Conservation (phyloP, 371 early-diverging fungal species). For the Syncephalastrum racemosum region DNA sequence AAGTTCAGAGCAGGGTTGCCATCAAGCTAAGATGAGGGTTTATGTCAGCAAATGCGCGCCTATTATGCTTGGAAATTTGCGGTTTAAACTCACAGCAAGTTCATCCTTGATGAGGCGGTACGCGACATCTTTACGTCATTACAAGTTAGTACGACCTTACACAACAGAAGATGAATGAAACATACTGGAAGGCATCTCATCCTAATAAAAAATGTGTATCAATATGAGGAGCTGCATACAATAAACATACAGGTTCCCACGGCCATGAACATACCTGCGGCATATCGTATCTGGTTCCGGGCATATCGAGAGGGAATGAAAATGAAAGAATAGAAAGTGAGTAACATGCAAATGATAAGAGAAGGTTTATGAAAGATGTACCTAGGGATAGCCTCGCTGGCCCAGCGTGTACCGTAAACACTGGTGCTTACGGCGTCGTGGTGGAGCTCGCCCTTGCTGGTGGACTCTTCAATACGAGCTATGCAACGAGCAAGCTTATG, state of each 20-base stretch:
- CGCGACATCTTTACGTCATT: conserved; percentile 31
- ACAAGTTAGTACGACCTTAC: neutral
- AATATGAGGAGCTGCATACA: neutral
- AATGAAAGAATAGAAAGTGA: neutral
- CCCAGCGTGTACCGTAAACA: conserved; percentile 49
- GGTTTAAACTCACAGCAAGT: conserved; percentile 31
- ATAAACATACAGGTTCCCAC: neutral
- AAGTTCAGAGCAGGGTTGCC: conserved; percentile 71
- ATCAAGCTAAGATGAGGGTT: conserved; percentile 43
- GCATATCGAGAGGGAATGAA: neutral
- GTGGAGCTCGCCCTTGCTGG: conserved; percentile 19
- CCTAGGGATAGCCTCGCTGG: conserved; percentile 43
- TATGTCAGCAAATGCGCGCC: neutral
- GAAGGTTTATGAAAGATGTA: conserved; percentile 11
- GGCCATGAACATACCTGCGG: conserved; percentile 29
- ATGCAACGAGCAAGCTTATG: neutral
- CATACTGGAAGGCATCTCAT: conserved; percentile 49
- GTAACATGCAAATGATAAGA: neutral
- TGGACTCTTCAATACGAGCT: conserved; percentile 30
- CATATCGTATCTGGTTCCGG: conserved; percentile 32
- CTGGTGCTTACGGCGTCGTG: conserved; percentile 29
- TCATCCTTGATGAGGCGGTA: conserved; percentile 48
- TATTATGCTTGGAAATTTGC: neutral
- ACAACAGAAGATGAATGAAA: neutral
- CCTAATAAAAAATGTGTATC: conserved; percentile 19